These are phyloP conservation scores for Fomitopsis pinicola DNA, from an alignment of 1,284 basidiomycete genomes.

Conservation along the genomic window DNA sequence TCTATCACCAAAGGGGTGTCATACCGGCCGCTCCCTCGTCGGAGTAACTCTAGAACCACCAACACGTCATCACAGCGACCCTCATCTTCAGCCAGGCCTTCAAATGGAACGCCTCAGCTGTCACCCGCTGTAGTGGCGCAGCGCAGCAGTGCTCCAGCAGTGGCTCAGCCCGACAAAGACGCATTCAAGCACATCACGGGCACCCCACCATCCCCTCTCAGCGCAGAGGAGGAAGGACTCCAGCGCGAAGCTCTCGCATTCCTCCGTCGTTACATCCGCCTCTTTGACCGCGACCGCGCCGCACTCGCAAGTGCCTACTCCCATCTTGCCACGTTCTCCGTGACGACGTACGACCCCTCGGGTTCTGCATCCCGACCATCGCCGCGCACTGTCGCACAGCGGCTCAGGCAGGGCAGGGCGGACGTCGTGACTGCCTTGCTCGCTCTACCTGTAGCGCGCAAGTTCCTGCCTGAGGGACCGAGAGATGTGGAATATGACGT, in stretches of 20 bases:
- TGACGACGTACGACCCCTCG: conserved; percentile 4
- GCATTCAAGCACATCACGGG: neutral
- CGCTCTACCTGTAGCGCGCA: conserved; percentile 14
- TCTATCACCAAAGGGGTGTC: neutral
- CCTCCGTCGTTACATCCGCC: conserved; percentile 17
- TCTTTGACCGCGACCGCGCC: conserved; percentile 20
- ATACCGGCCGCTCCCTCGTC: neutral
- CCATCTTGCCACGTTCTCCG: conserved; percentile 20
- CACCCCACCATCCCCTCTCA: neutral
- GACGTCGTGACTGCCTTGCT: conserved; percentile 19
- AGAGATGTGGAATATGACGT: conserved; percentile 21
- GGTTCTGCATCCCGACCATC: neutral
- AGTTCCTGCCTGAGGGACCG: conserved; percentile 7
- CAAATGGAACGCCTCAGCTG: neutral
- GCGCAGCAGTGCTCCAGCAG: neutral
- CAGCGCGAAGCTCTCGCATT: neutral
- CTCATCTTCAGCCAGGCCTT: too few species aligned
- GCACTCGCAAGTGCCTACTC: conserved; percentile 23
- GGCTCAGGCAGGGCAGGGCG: conserved; percentile 10
- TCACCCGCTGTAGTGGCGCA: neutral
- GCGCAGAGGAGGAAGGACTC: neutral
- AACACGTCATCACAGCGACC: too few species aligned
- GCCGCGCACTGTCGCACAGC: neutral
- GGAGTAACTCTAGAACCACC: neutral
- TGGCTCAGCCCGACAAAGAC: neutral